A percentile compares a stretch with the other conserved stretches of the same genome.
phyloP scores from a whole-genome alignment of 2,329 filamentous ascomycete species.

The Paecilomyces niveus region DNA sequence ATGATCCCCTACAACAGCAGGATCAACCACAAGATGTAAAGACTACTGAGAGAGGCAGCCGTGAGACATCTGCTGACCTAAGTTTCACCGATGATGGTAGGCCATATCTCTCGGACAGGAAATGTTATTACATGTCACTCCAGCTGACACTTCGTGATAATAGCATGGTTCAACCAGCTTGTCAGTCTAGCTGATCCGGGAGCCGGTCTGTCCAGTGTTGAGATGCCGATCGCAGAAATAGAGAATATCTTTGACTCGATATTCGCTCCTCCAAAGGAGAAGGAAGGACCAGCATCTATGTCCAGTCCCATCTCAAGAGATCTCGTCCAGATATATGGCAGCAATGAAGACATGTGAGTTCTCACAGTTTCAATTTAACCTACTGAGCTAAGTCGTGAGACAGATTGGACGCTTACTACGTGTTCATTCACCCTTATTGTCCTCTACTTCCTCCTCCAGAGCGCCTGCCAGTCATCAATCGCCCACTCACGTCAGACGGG shows the following conservation, averaged over 20 bases:
- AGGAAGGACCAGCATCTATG: not conserved
- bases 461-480: conserved; percentile 8
- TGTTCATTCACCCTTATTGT: conserved; percentile 23
- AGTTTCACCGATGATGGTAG: not conserved
- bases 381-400: not conserved
- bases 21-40: not conserved
- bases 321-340: conserved; percentile 37
- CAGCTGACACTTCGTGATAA: not conserved
- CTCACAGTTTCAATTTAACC: not conserved
- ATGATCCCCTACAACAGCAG: not conserved
- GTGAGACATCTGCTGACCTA: not conserved
- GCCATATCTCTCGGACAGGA: not conserved
- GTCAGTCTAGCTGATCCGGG: conserved; percentile 36
- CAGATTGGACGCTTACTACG: conserved; percentile 24
- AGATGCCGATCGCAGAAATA: conserved; percentile 41
- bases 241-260: conserved; percentile 42
- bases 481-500: conserved; percentile 4
- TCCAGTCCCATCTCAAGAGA: not conserved
- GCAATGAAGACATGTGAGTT: conserved; percentile 36
- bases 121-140: conserved; percentile 44
- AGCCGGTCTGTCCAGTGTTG: conserved; percentile 42
- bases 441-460: conserved; percentile 20
- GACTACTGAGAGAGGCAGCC: not conserved
- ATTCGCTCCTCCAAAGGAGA: conserved; percentile 5
- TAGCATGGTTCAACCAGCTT: conserved; percentile 13